These are phyloP conservation scores for Fusarium euwallaceae DNA, from an alignment of 2,329 filamentous ascomycete species.

Conservation along the genomic window DNA sequence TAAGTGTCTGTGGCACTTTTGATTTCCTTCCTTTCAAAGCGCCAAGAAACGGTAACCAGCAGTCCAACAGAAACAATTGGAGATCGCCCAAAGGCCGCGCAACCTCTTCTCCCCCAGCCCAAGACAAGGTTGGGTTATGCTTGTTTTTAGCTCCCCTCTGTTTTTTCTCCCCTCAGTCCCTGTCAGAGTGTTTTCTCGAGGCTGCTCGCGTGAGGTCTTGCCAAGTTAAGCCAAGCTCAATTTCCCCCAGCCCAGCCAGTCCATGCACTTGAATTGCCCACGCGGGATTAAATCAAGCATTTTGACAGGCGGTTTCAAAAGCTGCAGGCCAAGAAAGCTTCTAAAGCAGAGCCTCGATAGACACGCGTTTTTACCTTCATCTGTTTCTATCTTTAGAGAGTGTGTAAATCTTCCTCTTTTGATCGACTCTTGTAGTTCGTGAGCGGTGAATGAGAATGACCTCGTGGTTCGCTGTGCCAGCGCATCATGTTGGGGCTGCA, in stretches of 20 bases:
- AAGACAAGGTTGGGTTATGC: slow-evolving; percentile 17
- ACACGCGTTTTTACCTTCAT: slow-evolving; percentile 28
- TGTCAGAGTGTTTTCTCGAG: too few relatives aligned
- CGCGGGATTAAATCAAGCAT: neutral
- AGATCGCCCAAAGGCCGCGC: slow-evolving; percentile 25
- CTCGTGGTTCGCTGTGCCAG: neutral
- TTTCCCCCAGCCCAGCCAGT: neutral
- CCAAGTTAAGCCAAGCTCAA: neutral
- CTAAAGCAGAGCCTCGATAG: slow-evolving; percentile 31
- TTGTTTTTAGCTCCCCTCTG: slow-evolving; percentile 18
- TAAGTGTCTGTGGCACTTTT: slow-evolving; percentile 5
- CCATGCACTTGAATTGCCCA: neutral
- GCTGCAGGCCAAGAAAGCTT: slow-evolving; percentile 18
- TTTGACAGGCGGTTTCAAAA: neutral
- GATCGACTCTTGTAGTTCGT: neutral
- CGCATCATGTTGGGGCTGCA: slow-evolving; percentile 1
- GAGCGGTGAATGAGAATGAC: neutral
- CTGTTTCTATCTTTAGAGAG: slow-evolving; percentile 19
- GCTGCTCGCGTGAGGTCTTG: slow-evolving; percentile 30
- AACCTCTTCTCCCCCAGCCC: slow-evolving; percentile 15
- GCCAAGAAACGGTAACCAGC: neutral
- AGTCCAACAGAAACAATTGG: neutral
- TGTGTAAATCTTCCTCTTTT: neutral
- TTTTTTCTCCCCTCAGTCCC: too few relatives aligned
- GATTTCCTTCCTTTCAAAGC: neutral